phyloP scores from a whole-genome alignment of 768 basidiomycete species.

The Agaricus blazei region DNA sequence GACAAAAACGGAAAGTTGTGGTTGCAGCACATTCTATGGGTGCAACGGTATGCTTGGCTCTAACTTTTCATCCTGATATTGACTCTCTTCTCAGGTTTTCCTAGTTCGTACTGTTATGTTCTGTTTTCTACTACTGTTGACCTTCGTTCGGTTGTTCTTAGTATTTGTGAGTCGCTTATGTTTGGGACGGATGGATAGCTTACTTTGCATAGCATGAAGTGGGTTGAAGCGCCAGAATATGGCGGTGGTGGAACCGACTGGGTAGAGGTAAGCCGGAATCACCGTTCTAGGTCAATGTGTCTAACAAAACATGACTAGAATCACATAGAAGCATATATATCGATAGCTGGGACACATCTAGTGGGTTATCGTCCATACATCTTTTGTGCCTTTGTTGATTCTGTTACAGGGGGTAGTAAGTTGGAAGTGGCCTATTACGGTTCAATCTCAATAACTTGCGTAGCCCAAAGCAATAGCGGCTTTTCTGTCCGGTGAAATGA shows the following conservation, averaged over 20 bases:
- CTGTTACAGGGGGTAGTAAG: slow-evolving; percentile 63
- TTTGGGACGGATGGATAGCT: neutral
- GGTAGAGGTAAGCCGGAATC: slow-evolving; percentile 69
- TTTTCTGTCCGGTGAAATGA: slow-evolving; percentile 93
- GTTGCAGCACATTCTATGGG: slow-evolving; percentile 88
- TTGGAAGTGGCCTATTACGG: neutral
- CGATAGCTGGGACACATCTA: slow-evolving; percentile 83
- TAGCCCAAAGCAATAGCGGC: slow-evolving; percentile 94
- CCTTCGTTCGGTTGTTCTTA: slow-evolving; percentile 23
- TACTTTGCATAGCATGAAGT: slow-evolving; percentile 65
- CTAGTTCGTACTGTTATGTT: slow-evolving; percentile 33
- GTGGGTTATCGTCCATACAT: slow-evolving; percentile 33
- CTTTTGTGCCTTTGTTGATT: neutral
- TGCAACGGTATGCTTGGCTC: slow-evolving; percentile 47
- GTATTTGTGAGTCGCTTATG: slow-evolving; percentile 76
- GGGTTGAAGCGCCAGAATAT: slow-evolving; percentile 86
- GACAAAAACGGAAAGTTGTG: slow-evolving; percentile 75
- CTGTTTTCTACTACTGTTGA: neutral
- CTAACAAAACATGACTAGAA: slow-evolving; percentile 35
- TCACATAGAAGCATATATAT: slow-evolving; percentile 81
- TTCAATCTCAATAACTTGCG: neutral
- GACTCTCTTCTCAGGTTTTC: slow-evolving; percentile 30
- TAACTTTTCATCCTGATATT: neutral
- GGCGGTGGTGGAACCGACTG: slow-evolving; percentile 82
- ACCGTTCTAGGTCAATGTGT: neutral